Evolutionary conservation across 306 rosid species (phyloP).

Genomic region (Datisca glomerata): DNA sequence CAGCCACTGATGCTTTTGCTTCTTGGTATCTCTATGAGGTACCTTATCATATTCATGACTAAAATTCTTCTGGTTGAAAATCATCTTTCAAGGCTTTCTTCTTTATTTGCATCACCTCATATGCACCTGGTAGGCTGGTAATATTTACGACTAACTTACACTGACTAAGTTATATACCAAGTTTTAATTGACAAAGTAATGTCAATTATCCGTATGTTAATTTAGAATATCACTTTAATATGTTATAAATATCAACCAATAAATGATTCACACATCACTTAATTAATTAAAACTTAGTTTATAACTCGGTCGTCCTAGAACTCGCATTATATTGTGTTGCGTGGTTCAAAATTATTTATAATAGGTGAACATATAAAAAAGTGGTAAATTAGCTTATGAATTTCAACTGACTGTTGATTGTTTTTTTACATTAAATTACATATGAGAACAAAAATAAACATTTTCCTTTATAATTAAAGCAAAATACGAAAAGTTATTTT

Average conservation of each 20-base stretch:
- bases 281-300: too few relatives aligned
- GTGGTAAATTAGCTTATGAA: not conserved
- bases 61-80: too few relatives aligned
- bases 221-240: not conserved
- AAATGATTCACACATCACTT: too few relatives aligned
- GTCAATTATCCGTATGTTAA: not conserved
- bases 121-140: not conserved
- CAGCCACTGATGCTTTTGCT: constrained; percentile 83
- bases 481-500: not conserved
- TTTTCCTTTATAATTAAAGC: too few relatives aligned
- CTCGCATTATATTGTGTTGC: not conserved
- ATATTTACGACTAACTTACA: not conserved
- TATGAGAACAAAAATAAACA: too few relatives aligned
- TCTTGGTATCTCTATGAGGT: constrained; percentile 86
- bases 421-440: too few relatives aligned
- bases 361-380: too few relatives aligned
- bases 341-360: too few relatives aligned
- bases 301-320: not conserved
- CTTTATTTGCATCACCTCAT: too few relatives aligned
- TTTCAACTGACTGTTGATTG: not conserved
- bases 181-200: not conserved
- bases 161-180: not conserved
- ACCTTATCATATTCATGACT: too few relatives aligned
- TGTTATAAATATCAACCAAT: too few relatives aligned
- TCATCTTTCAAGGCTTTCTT: too few relatives aligned